Evolutionary conservation across 2,329 filamentous ascomycete genomes (phyloP), one percentile per base, ranked within the genome.

Genomic region (Aspergillus uvarum): DNA sequence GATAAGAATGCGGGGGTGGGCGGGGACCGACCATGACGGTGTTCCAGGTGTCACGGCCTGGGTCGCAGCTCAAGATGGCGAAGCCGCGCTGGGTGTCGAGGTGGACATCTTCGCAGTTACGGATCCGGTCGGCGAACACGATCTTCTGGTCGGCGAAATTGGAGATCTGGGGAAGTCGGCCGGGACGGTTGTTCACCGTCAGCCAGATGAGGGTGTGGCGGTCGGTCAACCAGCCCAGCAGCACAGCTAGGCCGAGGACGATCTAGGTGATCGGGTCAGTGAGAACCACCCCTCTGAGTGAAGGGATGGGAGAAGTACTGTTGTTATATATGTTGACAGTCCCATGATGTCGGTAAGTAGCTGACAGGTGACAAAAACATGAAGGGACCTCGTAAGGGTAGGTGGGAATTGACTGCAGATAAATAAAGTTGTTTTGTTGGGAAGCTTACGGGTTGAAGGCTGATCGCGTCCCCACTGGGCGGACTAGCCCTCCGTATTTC

Each of bases 101-200:
- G 21, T 58, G 48, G 4, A 44, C 59, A 47, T 66, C 64, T 31
- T 66, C 64, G 59, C 64, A 66, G 56, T 66, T 66, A 35, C 62
- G 62, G 42, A 66, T 12, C 21, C 42, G 63, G 44, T 60, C 53
- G 11, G 54, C n/a, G 21, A 63, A 58, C 31, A 63, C 62, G 21
- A 65, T 19, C 0, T 56, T 21, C 11, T 49, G 54, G 21, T 55
- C 47, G 5, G 55, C 24, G 22, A 64, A 59, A 32, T 14, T 42
- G 38, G 58, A 59, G 51, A 60, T 5, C 42, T 63, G 58, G 2
- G 22, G 47, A 5, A 65, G 47, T 31, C 54, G 55, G 24, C 58
- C 56, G 8, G 63, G 63, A 29, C 49, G 54, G 55, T 65, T 65
- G 4, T 55, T 50, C 7, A 61, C 12, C 10, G 38, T 44, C n/a